Evolutionary conservation across 202 grass and related monocot genomes (phyloP), one percentile per base, ranked within the genome.

Genomic region (Setaria italica): DNA sequence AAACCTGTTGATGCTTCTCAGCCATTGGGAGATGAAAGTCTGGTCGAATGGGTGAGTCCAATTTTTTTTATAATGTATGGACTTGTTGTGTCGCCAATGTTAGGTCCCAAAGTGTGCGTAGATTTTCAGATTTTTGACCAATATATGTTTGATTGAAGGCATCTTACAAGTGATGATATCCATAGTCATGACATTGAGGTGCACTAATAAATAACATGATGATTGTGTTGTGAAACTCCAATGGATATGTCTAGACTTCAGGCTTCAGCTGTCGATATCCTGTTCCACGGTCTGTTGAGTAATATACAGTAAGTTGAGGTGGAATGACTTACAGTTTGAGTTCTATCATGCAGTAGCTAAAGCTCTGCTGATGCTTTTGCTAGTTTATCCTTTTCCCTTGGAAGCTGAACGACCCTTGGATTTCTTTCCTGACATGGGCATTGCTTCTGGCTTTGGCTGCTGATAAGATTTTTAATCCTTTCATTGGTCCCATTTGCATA

Each of bases 1-100:
- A 99, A 99, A 87, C 97, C 97, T 68, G 97, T 99, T 62, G 97
- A 99, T 88, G 74, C 88, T 81, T 99, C 94, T 85, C 97, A 97
- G 83, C 97, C 97, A 8, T 67, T 97, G 72, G 97, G 97, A 81
- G 97, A 99, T 82, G 97, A 99, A 75, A 97, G 97, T 68, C 89
- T 99, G 60, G 97, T 94, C 4, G 97, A 99, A 93, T 99, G 97
- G 97, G 97, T 99, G 81, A 89, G 90, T 63, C 80, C 25, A 53
- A 59, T 11, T 12, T 70, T 62, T 59, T 71, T 70, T 60, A 54
- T 48, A 73, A 72, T 71, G 72, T 46, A 15, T 75, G 47, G 8
- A 37, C 41, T 59, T 78, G 10, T 32, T 84, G 14, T 75, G 51
- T 39, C 9, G 67, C 45, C 81, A 12, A 32, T 17, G 56, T 66